These are phyloP conservation scores for Starmerella khaoyaiensis DNA, from an alignment of 805 yeast genomes.

Conservation along the genomic window DNA sequence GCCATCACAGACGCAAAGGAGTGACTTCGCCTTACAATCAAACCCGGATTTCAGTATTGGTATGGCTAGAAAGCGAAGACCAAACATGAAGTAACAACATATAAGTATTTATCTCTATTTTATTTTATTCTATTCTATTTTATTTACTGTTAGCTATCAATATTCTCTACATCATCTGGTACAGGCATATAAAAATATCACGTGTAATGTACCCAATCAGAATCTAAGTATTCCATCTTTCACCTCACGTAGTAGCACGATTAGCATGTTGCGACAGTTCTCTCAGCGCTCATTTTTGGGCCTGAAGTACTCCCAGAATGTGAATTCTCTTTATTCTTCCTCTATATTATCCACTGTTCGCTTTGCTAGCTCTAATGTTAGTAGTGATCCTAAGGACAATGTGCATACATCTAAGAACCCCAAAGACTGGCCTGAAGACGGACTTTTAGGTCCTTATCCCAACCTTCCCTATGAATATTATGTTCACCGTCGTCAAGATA, in stretches of 20 bases:
- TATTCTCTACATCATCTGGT: no score
- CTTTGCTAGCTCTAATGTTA: constrained; percentile 5
- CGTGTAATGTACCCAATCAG: constrained; percentile 7
- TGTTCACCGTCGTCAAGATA: constrained; percentile 57
- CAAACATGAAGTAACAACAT: no score
- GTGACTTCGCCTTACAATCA: constrained; percentile 18
- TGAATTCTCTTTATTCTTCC: not conserved
- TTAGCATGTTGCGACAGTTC: constrained; percentile 2
- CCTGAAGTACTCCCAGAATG: not conserved
- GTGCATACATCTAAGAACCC: constrained; percentile 12
- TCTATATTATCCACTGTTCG: constrained; percentile 3
- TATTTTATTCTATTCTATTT: not conserved
- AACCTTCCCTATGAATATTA: constrained; percentile 45
- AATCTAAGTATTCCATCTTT: not conserved
- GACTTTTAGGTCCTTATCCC: constrained; percentile 35
- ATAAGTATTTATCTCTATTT: no score
- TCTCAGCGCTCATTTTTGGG: not conserved
- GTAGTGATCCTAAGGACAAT: constrained; percentile 7
- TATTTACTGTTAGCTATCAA: not conserved
- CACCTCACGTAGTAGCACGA: not conserved
- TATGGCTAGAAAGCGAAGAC: constrained; percentile 9
- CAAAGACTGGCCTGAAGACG: constrained; percentile 20
- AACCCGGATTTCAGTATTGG: constrained; percentile 22
- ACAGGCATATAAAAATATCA: no score
- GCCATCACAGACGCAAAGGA: constrained; percentile 5